Evolutionary conservation across 495 filamentous ascomycete species (phyloP), one percentile per base, ranked within the genome.

Genomic region (Hypoxylon lienhwacheense): DNA sequence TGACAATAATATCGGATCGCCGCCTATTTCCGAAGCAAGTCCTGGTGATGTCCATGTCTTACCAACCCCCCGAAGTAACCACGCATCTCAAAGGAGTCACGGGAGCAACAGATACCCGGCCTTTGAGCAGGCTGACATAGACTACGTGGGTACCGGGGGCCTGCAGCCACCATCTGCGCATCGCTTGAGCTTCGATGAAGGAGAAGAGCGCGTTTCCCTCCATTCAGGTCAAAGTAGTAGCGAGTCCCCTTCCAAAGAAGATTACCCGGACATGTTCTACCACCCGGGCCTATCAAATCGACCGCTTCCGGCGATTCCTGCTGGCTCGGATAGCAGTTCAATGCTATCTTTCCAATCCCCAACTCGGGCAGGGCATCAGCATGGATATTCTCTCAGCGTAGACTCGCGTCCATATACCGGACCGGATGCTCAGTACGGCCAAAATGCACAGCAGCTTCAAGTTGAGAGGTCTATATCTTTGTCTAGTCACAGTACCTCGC

Each of bases 111-210:
- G 66, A 61, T 63, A 45, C 39, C 65, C 69, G 1, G 69, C 66
- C 5, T 78, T 74, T 16, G 63, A 71, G 7, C 60, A 74, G 20
- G 76, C 69, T 1, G 69, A 71, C 6, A 66, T 79, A 7, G 92
- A 97, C 66, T 87, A 87, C 19, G 85, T 79, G 24, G 93, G 88
- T 10, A 96, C 90, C 8, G 92, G 91, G 10, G 92, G 92, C 2
- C 72, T 96, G 14, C 80, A 88, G 14, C 81, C 88, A 47, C 91
- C 91, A 12, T 77, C 76, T 35, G 76, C 76, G 0, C 81, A 85
- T 51, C 73, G 90, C 43, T 74, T 92, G 63, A 96, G 92, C 66
- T 97, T 92, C 61, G 93, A 98, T 63, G 91, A 97, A 66, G 93
- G 89, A 0, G 93, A 96, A 63, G 93, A 98, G 59, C 74, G 64